Evolutionary conservation across 176 grass and related monocot genomes (phyloP).

Genomic region (Carex littledalei): DNA sequence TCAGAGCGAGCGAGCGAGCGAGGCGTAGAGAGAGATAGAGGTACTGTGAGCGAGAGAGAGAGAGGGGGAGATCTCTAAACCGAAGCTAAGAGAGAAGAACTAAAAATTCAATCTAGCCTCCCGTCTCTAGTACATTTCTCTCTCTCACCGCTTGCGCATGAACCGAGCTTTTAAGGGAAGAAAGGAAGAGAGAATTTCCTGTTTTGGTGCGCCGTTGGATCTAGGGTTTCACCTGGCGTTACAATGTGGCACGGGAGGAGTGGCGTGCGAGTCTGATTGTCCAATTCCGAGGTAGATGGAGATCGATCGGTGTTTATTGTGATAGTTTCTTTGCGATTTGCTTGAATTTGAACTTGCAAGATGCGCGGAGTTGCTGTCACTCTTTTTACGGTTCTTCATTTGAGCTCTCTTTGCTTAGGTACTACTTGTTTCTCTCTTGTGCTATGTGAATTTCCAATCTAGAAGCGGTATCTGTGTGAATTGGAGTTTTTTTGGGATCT

Average conservation of each 20-base stretch:
- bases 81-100: neutral
- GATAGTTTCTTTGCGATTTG: conserved; percentile 25
- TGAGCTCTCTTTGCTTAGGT: conserved; percentile 34
- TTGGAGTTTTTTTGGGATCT: neutral
- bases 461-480: neutral
- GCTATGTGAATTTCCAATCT: neutral
- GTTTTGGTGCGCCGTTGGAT: conserved; percentile 18
- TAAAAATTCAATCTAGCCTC: neutral
- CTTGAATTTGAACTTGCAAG: conserved; percentile 9
- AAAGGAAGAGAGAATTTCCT: neutral
- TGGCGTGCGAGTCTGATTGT: neutral
- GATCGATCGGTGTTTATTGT: conserved; percentile 14
- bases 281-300: neutral
- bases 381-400: conserved; percentile 20
- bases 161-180: neutral
- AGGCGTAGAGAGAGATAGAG: neutral
- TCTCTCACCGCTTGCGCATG: neutral
- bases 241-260: neutral
- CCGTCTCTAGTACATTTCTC: neutral
- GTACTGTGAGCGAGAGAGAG: neutral
- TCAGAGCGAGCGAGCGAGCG: neutral
- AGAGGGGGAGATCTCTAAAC: conserved; percentile 1
- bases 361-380: conserved; percentile 2
- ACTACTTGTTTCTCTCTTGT: conserved; percentile 13
- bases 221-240: conserved; percentile 7